Percentiles rank a stretch among this genome's conserved stretches.
phyloP scores from a whole-genome alignment of 768 basidiomycete species.

The Chalciporus pseudorubinellus region DNA sequence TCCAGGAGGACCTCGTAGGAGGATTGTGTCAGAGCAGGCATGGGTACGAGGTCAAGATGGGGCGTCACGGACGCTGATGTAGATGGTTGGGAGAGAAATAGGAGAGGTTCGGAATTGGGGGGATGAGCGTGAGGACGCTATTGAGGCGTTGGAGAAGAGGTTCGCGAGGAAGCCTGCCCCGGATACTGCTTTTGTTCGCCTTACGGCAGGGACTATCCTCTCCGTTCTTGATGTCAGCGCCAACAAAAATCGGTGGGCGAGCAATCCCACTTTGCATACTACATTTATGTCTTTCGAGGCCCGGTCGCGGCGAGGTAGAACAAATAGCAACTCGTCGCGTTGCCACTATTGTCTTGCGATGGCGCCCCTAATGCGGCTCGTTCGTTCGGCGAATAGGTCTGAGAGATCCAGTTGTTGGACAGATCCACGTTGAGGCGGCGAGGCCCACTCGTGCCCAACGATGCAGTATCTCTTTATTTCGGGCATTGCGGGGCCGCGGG shows the following conservation, averaged over 20 bases:
- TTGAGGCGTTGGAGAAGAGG: conserved; percentile 7
- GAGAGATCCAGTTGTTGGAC: neutral
- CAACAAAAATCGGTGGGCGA: conserved; percentile 13
- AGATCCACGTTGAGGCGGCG: conserved; percentile 28
- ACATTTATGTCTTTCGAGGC: conserved; percentile 6
- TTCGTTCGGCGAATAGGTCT: neutral
- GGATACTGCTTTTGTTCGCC: conserved; percentile 33
- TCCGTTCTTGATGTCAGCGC: conserved; percentile 14
- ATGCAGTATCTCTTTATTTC: neutral
- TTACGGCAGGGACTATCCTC: conserved; percentile 30
- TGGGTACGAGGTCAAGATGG: conserved; percentile 25
- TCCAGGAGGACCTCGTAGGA: conserved; percentile 65
- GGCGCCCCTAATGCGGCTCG: conserved; percentile 31
- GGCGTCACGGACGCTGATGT: conserved; percentile 37
- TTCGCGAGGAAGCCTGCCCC: conserved; percentile 22
- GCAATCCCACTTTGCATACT: conserved; percentile 3
- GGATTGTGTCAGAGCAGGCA: conserved; percentile 58
- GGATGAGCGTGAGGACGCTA: conserved; percentile 4
- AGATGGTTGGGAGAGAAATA: conserved; percentile 14
- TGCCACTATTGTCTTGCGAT: conserved; percentile 14
- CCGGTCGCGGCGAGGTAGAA: conserved; percentile 10
- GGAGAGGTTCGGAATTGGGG: conserved; percentile 11
- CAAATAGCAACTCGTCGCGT: conserved; percentile 18
- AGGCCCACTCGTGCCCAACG: conserved; percentile 11
- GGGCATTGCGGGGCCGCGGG: conserved; percentile 3